Evolutionary conservation across 2,329 filamentous ascomycete species (phyloP).

Genomic region (Hysterium pulicare): DNA sequence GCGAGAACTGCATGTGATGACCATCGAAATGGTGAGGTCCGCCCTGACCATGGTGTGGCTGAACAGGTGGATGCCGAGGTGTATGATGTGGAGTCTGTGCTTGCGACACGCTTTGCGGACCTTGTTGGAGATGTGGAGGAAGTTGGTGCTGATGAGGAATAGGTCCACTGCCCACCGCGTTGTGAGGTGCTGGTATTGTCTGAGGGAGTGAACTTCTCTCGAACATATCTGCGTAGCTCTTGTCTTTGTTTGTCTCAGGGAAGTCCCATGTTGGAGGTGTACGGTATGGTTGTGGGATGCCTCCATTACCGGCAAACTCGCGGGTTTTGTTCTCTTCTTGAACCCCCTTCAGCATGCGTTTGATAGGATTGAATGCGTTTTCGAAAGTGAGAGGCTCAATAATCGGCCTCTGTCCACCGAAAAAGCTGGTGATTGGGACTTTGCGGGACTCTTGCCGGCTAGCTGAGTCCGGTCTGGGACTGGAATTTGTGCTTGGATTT

Average conservation of each 20-base stretch:
- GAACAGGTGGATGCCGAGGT: slow-evolving; percentile 71
- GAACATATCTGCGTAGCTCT: slow-evolving; percentile 77
- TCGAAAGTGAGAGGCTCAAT: slow-evolving; percentile 51
- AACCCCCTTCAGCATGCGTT: slow-evolving; percentile 67
- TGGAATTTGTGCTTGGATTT: slow-evolving; percentile 63
- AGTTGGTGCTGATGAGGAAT: slow-evolving; percentile 81
- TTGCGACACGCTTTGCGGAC: slow-evolving; percentile 63
- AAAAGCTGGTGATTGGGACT: slow-evolving; percentile 49
- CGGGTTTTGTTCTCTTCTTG: slow-evolving; percentile 49
- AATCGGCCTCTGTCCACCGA: slow-evolving; percentile 66
- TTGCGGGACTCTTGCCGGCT: slow-evolving; percentile 21
- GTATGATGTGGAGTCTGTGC: slow-evolving; percentile 72
- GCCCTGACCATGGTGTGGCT: slow-evolving; percentile 67
- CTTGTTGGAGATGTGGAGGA: slow-evolving; percentile 77
- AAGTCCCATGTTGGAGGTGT: slow-evolving; percentile 83
- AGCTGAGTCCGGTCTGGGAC: slow-evolving; percentile 58
- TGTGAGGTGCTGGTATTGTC: slow-evolving; percentile 62
- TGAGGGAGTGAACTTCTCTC: slow-evolving; percentile 60
- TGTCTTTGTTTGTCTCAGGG: slow-evolving; percentile 66
- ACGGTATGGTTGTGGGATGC: slow-evolving; percentile 79
- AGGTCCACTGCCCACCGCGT: slow-evolving; percentile 60
- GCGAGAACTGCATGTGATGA: slow-evolving; percentile 82
- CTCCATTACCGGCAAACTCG: slow-evolving; percentile 72
- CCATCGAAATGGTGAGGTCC: slow-evolving; percentile 72
- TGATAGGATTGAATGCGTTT: slow-evolving; percentile 60